Conservation (phyloP, 495 filamentous ascomycete genomes). For the Aspergillus egyptiacus region DNA sequence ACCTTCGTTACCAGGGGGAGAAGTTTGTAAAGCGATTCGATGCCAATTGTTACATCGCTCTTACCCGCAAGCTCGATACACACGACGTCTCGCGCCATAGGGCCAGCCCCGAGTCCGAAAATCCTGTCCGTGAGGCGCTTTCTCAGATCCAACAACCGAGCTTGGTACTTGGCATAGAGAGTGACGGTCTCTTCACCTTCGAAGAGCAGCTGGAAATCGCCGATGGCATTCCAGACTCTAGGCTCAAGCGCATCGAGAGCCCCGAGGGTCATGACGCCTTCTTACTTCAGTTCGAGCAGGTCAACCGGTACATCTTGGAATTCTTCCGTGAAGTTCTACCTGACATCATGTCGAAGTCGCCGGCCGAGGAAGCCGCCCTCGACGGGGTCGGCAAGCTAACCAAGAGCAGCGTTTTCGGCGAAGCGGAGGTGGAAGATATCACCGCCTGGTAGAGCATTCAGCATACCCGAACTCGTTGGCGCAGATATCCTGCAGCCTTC, state of each 20-base stretch:
- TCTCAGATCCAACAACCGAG: slow-evolving; percentile 78
- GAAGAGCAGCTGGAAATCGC: slow-evolving; percentile 92
- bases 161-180: slow-evolving; percentile 86
- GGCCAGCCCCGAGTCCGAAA: slow-evolving; percentile 31
- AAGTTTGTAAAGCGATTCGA: slow-evolving; percentile 98
- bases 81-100: slow-evolving; percentile 84
- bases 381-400: slow-evolving; percentile 45
- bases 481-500: slow-evolving; percentile 33
- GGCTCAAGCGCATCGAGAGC: slow-evolving; percentile 79
- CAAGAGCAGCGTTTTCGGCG: slow-evolving; percentile 85
- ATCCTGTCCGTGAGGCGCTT: slow-evolving; percentile 66
- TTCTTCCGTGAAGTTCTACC: slow-evolving; percentile 80
- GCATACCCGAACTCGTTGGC: slow-evolving; percentile 11
- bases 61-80: slow-evolving; percentile 97
- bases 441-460: slow-evolving; percentile 71
- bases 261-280: slow-evolving; percentile 97
- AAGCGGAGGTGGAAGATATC: slow-evolving; percentile 95
- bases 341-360: slow-evolving; percentile 71
- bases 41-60: slow-evolving; percentile 97
- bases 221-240: slow-evolving; percentile 68
- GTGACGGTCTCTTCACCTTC: slow-evolving; percentile 92
- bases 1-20: slow-evolving; percentile 93
- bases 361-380: slow-evolving; percentile 32
- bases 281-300: slow-evolving; percentile 92
- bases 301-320: slow-evolving; percentile 77